Conservation (phyloP, 148 eudicot species). For the Agrostemma githago region DNA sequence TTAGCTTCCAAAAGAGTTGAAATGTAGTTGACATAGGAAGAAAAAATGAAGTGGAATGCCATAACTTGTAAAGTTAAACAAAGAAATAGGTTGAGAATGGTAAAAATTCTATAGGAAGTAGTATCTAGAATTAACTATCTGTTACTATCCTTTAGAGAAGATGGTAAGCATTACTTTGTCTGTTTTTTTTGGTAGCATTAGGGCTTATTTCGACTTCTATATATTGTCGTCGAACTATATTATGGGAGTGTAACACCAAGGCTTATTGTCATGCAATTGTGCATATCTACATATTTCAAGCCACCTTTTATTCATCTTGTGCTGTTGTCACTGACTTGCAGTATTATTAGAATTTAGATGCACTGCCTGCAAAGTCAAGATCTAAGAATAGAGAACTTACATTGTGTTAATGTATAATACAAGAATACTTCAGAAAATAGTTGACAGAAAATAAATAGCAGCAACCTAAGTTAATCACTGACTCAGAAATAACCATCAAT, state of each 20-base stretch:
- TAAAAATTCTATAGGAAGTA: background rate
- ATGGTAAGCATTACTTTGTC: background rate
- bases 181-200: too few relatives aligned
- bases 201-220: too few relatives aligned
- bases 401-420: background rate
- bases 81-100: background rate
- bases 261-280: too few relatives aligned
- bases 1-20: background rate
- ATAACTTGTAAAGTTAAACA: background rate
- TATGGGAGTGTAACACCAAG: too few relatives aligned
- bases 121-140: too few relatives aligned
- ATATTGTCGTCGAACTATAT: too few relatives aligned
- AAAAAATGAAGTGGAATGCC: background rate
- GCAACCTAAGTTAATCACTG: conserved; percentile 12
- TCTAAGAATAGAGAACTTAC: background rate
- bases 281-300: too few relatives aligned
- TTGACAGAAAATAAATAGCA: background rate
- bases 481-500: background rate
- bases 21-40: background rate
- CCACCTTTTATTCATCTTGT: too few relatives aligned
- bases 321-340: too few relatives aligned
- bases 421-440: background rate
- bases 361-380: too few relatives aligned
- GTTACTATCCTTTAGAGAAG: background rate
- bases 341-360: too few relatives aligned